A percentile compares a stretch with the other conserved stretches of the same genome.
Evolutionary conservation across 2,329 filamentous ascomycete genomes (phyloP).

Genomic region (Penicillium palitans): DNA sequence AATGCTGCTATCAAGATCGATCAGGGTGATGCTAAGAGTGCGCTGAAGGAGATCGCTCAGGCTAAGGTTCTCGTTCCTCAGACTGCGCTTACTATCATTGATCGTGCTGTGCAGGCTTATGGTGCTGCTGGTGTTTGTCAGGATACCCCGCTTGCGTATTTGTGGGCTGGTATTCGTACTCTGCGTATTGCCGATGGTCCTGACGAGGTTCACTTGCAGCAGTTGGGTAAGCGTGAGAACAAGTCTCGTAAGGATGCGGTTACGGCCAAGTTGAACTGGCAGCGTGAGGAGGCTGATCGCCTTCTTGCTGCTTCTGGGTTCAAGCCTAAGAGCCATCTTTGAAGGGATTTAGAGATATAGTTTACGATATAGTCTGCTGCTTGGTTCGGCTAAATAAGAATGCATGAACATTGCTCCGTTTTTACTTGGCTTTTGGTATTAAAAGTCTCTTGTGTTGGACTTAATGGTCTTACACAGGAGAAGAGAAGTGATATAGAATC

Average conservation of each 20-base stretch:
- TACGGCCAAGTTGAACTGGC: constrained; percentile 45
- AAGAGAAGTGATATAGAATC: not conserved
- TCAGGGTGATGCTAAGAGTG: constrained; percentile 79
- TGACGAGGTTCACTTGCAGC: constrained; percentile 83
- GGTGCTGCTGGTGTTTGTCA: constrained; percentile 89
- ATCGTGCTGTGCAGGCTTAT: constrained; percentile 90
- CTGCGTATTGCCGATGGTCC: constrained; percentile 88
- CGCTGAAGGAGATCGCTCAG: constrained; percentile 89
- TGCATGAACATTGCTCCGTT: not conserved
- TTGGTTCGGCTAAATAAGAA: not conserved
- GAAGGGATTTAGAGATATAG: not conserved
- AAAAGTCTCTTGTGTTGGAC: not conserved
- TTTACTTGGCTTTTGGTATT: not conserved
- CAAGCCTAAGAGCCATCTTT: constrained; percentile 40
- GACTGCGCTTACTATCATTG: constrained; percentile 81
- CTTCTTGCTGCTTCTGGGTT: constrained; percentile 41
- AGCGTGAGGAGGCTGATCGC: constrained; percentile 41
- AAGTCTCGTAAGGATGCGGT: constrained; percentile 48
- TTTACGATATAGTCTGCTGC: not conserved
- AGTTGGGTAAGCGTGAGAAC: constrained; percentile 58
- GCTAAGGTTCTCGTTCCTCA: constrained; percentile 89
- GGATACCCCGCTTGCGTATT: constrained; percentile 84
- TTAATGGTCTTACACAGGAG: not conserved
- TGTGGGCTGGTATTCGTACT: constrained; percentile 80
- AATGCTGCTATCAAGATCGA: constrained; percentile 97